Base-by-base conservation (phyloP, 768 basidiomycete genomes). In the Lentinus brumalis region DNA sequence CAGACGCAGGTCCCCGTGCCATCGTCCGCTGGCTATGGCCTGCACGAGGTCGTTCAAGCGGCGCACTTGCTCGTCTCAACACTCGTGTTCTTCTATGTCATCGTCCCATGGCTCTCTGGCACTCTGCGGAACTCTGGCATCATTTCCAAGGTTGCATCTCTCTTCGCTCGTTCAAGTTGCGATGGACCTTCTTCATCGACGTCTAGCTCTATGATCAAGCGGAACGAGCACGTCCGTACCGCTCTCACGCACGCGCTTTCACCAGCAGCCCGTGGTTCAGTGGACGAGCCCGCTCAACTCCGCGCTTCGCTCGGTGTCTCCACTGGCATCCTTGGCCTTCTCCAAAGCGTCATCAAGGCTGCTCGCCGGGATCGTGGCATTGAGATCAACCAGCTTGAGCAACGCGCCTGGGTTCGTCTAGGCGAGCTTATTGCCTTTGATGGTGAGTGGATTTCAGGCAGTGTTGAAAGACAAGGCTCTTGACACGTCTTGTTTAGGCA, bases 41-140 rank as follows among this genome's bases (percentile, higher is more conserved):
- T 81, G 78, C 76, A 77, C 46, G 82, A 87, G 52, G 73, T 78
- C 46, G 67, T 87, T n/a, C 88, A 90, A 66, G 67, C 77, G 4
- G 80, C 88, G 73, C 91, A 92, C 65, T 75, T 92, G 2, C 63
- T 84, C 26, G 86, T 88, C 12, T 90, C 89, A 12, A 69, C 85
- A 38, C 73, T 87, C 0, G 82, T 92, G 5, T 79, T 92, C 56
- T 70, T 80, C 57, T 81, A 82, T 18, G 83, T 87, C 60, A 77
- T 88, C 32, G 58, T 85, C 4, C 71, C 77, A 64, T 78, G 82
- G 79, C 60, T 83, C 30, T 76, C 80, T 29, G 71, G 63, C 58
- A 55, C 57, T 5, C 57, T 73, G 30, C 61, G 61, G 30, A 60
- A 61, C 30, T 53, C 56, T 32, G 42, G 47, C 15, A 35, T 66